These are phyloP conservation scores for Dactylellina sp. DNA, from an alignment of 2,329 filamentous ascomycete genomes.

Conservation along the genomic window DNA sequence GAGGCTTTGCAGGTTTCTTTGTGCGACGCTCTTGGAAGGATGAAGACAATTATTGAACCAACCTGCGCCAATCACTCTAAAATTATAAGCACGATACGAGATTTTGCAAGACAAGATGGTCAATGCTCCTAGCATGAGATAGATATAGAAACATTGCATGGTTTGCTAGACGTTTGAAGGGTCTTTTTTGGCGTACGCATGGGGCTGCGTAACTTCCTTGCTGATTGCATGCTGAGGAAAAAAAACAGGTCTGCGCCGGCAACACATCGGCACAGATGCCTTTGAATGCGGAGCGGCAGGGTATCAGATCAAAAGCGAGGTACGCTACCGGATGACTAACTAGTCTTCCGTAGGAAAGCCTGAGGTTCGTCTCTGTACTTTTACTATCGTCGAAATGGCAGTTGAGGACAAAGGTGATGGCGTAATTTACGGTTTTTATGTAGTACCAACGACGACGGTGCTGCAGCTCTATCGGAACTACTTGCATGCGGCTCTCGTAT, in stretches of 20 bases:
- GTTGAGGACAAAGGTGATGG: conserved; percentile 22
- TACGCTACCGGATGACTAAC: conserved; percentile 36
- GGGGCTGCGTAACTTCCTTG: conserved; percentile 43
- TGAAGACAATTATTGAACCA: conserved; percentile 18
- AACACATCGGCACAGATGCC: conserved; percentile 28
- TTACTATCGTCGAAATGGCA: conserved; percentile 45
- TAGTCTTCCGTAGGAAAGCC: conserved; percentile 40
- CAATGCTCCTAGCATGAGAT: conserved; percentile 31
- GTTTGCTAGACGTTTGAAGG: conserved; percentile 9
- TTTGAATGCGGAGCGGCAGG: not conserved
- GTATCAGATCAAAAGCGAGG: conserved; percentile 16
- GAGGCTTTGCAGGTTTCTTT: conserved; percentile 28
- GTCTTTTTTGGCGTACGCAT: conserved; percentile 13
- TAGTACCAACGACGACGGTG: not conserved
- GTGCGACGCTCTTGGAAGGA: conserved; percentile 23
- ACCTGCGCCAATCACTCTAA: conserved; percentile 25
- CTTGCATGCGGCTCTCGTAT: conserved; percentile 44
- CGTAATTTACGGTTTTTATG: conserved; percentile 26
- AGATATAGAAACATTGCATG: conserved; percentile 19
- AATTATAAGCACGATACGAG: conserved; percentile 46
- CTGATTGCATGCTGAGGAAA: conserved; percentile 7
- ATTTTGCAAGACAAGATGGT: conserved; percentile 17
- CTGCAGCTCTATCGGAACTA: conserved; percentile 16
- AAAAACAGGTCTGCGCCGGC: conserved; percentile 19
- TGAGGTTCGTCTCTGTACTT: conserved; percentile 17